These are phyloP conservation scores for Chernovozyma sophiae-reginae DNA, from an alignment of 1,139 yeast genomes.

Conservation along the genomic window DNA sequence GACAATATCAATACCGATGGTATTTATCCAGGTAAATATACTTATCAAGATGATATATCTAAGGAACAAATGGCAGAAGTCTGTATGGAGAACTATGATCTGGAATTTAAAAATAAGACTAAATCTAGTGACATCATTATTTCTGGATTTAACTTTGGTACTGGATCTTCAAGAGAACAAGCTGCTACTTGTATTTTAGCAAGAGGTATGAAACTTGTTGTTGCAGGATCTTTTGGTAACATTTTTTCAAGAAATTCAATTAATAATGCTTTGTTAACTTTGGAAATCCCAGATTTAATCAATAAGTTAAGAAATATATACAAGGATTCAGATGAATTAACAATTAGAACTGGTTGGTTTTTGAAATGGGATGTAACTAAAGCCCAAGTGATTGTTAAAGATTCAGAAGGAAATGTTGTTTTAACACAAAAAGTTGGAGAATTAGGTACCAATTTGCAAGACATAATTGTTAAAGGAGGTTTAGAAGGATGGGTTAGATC, in stretches of 20 bases:
- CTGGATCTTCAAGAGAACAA: constrained; percentile 98
- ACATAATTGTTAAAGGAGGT: constrained; percentile 94
- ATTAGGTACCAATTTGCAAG: constrained; percentile 91
- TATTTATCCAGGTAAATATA: constrained; percentile 96
- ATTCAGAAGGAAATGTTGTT: constrained; percentile 60
- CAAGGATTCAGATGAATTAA: constrained; percentile 56
- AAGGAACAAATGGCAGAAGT: constrained; percentile 96
- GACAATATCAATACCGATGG: constrained; percentile 98
- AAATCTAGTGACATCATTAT: constrained; percentile 84
- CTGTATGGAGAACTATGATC: constrained; percentile 97
- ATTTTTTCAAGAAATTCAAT: constrained; percentile 93
- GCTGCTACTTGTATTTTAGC: constrained; percentile 97
- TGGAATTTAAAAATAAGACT: constrained; percentile 78
- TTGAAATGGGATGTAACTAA: constrained; percentile 90
- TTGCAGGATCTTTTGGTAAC: constrained; percentile 96
- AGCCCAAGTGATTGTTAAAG: constrained; percentile 74
- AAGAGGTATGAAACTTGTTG: constrained; percentile 86
- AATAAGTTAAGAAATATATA: constrained; percentile 70
- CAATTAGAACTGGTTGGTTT: constrained; percentile 92
- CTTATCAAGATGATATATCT: constrained; percentile 95
- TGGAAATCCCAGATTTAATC: constrained; percentile 87
- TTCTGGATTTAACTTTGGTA: constrained; percentile 93
- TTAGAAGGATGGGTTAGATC: constrained; percentile 97
- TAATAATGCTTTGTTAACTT: constrained; percentile 88
- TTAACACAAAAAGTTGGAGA: constrained; percentile 90